Conservation (phyloP, 768 basidiomycete genomes). For the Trametes elegans region DNA sequence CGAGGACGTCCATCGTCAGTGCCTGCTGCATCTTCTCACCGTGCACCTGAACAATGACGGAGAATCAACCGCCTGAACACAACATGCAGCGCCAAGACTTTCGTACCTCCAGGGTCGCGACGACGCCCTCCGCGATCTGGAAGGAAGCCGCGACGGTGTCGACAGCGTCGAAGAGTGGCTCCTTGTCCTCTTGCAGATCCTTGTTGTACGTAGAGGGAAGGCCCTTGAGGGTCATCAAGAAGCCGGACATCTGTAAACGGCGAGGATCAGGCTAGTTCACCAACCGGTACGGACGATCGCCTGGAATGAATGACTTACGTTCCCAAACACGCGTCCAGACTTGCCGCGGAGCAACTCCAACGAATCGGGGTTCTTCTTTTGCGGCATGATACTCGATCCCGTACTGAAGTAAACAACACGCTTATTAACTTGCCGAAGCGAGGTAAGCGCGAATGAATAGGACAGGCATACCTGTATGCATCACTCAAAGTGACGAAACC, state of each 20-base stretch:
- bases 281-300: not conserved
- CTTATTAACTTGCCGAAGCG: not conserved
- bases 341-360: conserved; percentile 95
- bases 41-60: conserved; percentile 58
- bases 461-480: conserved; percentile 78
- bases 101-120: conserved; percentile 84
- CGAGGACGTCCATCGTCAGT: conserved; percentile 95
- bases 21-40: conserved; percentile 87
- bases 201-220: conserved; percentile 99
- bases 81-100: not conserved
- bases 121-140: conserved; percentile 91
- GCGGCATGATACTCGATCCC: conserved; percentile 99
- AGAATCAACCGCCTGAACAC: not conserved
- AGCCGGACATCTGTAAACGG: conserved; percentile 83
- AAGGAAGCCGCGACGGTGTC: conserved; percentile 87
- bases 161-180: conserved; percentile 92
- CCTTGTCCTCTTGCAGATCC: conserved; percentile 98
- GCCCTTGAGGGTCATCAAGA: conserved; percentile 96
- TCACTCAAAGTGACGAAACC: conserved; percentile 95
- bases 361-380: conserved; percentile 99
- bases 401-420: conserved; percentile 53
- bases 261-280: not conserved
- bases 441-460: not conserved
- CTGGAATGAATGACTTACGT: conserved; percentile 45
- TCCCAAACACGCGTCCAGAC: conserved; percentile 90